Evolutionary conservation across 306 rosid species (phyloP), one percentile per base, ranked within the genome.

Genomic region (Delonix regia): DNA sequence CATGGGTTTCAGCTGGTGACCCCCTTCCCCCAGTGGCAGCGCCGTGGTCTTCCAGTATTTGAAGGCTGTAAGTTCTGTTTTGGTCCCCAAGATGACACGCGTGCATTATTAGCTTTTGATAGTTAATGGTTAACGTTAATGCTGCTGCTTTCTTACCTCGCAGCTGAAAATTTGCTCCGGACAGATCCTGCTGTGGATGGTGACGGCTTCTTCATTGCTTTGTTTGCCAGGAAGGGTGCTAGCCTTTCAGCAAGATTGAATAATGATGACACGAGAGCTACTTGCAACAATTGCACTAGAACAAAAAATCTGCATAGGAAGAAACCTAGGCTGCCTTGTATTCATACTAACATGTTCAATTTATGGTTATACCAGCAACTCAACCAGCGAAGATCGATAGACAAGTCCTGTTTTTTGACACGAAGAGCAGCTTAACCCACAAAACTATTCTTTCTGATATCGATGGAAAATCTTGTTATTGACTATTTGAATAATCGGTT

Each of bases 181-280:
- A 90, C 96, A 0, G 92, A 89, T 78, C 92, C 97, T 2, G 75
- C 85, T 4, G 84, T 76, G 74, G 90, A 93, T 75, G 96, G 91
- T 5, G 98, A 95, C 71, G 97, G 99, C 38, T 95, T 95, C 87
- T 95, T 95, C 83, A 91, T 91, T 72, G 90, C 97, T 25, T 63
- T 95, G 73, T 93, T 95, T 76, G 83, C 72, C 49, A 83, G 80
- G 79, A 83, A 78, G 41, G 73, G 27, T 13, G 33, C 67, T 0
- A 10, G 0, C 9, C 9, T 11, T 34, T 44, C 78, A 0, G 76
- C 3, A 5, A 62, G 38, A 9, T 73, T 73, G 27, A 34, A 52
- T 34, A 38, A 69, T 33, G 30, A 57, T 27, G 76, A 27, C 22
- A 38, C 38, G n/a, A 13, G 15, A 71, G 19, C 21, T 16, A 14